Conservation (phyloP, 2,329 filamentous ascomycete species). For the Pseudopithomyces chartarum region DNA sequence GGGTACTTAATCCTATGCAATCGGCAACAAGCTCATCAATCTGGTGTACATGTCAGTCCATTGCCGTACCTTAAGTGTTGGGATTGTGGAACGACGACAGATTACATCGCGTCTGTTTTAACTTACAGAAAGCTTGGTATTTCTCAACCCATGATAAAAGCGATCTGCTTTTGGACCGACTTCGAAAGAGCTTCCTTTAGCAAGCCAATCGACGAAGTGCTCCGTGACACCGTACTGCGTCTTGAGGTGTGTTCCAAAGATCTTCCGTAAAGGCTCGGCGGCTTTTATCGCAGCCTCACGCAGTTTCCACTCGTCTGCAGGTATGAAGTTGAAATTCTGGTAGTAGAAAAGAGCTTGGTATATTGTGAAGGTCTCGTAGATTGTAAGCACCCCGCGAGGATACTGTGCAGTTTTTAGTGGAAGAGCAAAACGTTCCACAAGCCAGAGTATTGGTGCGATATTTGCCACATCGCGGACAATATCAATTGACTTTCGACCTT, state of each 20-base stretch:
- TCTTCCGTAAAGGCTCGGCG: constrained; percentile 71
- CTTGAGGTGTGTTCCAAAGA: constrained; percentile 68
- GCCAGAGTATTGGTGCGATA: constrained; percentile 66
- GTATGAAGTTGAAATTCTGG: constrained; percentile 60
- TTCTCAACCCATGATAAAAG: constrained; percentile 56
- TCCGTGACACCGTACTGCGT: constrained; percentile 58
- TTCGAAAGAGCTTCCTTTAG: constrained; percentile 60
- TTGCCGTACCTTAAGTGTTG: neutral
- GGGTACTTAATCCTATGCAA: constrained; percentile 56
- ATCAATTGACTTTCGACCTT: constrained; percentile 53
- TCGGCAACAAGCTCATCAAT: constrained; percentile 56
- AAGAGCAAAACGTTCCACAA: constrained; percentile 68
- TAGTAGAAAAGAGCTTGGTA: constrained; percentile 69
- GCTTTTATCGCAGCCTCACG: constrained; percentile 50
- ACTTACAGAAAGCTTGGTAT: constrained; percentile 47
- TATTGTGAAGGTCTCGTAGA: constrained; percentile 56
- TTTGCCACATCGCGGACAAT: constrained; percentile 71
- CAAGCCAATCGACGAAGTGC: constrained; percentile 57
- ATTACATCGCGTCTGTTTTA: neutral
- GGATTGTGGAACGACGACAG: neutral
- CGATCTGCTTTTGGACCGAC: constrained; percentile 57
- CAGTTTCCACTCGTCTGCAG: constrained; percentile 55
- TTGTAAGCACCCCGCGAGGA: constrained; percentile 59
- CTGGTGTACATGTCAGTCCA: neutral
- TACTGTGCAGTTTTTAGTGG: constrained; percentile 68